Conservation (phyloP, 2,329 filamentous ascomycete species). For the Penicillium fuscoglaucum region DNA sequence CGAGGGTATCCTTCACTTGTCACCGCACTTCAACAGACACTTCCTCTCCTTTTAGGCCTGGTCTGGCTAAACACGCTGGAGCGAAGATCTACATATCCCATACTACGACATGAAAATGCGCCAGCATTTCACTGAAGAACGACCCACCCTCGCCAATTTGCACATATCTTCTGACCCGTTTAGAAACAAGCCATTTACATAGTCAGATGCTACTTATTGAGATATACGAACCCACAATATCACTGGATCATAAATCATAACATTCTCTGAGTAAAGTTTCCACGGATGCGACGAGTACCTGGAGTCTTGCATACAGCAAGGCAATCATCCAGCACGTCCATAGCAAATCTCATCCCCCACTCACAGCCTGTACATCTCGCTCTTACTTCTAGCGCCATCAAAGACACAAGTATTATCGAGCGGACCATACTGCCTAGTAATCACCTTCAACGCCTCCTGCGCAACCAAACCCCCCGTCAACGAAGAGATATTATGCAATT, state of each 20-base stretch:
- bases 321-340: neutral
- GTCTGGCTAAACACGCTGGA: neutral
- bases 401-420: slow-evolving; percentile 65
- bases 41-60: no score
- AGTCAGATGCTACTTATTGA: neutral
- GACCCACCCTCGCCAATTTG: neutral
- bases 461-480: slow-evolving; percentile 87
- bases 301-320: neutral
- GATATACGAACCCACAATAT: neutral
- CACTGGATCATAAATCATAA: slow-evolving; percentile 15
- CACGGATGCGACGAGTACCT: no score
- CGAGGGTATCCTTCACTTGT: neutral
- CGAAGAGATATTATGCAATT: slow-evolving; percentile 89
- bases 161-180: neutral
- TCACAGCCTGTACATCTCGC: slow-evolving; percentile 52
- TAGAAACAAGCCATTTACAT: neutral
- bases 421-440: slow-evolving; percentile 66
- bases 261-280: neutral
- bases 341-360: neutral
- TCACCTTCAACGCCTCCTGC: slow-evolving; percentile 90
- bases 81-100: neutral
- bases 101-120: neutral
- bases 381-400: slow-evolving; percentile 60
- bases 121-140: neutral
- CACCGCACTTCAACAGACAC: neutral